phyloP scores from a whole-genome alignment of 352 stramenopile species.

The Pythium biforme region DNA sequence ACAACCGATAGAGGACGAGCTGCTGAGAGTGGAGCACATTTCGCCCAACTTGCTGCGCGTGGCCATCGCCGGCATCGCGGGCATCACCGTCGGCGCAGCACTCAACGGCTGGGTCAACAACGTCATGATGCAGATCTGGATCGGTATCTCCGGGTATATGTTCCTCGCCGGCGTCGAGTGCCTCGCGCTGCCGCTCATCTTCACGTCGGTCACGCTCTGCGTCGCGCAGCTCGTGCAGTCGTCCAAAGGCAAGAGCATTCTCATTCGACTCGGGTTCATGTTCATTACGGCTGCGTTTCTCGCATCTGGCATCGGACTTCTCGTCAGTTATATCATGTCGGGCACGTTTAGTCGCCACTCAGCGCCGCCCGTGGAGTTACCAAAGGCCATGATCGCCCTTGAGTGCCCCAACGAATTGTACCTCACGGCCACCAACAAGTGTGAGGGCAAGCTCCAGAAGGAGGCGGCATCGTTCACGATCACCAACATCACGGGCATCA shows the following conservation, averaged over 20 bases:
- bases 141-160: constrained; percentile 38
- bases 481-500: constrained; percentile 52
- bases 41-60: constrained; percentile 45
- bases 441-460: constrained; percentile 22
- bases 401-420: constrained; percentile 56
- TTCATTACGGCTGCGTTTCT: constrained; percentile 45
- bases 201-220: constrained; percentile 65
- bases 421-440: constrained; percentile 32
- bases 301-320: constrained; percentile 38
- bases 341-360: constrained; percentile 24
- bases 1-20: constrained; percentile 7
- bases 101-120: constrained; percentile 26
- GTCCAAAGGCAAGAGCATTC: constrained; percentile 43
- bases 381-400: constrained; percentile 38
- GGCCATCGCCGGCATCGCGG: constrained; percentile 32
- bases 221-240: constrained; percentile 57
- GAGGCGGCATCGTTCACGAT: constrained; percentile 39
- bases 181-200: constrained; percentile 63
- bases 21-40: constrained; percentile 16
- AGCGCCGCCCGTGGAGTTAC: constrained; percentile 11
- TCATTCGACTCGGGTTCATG: constrained; percentile 41
- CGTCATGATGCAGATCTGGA: constrained; percentile 27
- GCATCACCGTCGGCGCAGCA: constrained; percentile 36
- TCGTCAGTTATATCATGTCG: constrained; percentile 37
- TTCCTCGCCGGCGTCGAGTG: constrained; percentile 44